Evolutionary conservation across 495 filamentous ascomycete species (phyloP), one percentile per base, ranked within the genome.

Genomic region (Lindgomyces ingoldianus): DNA sequence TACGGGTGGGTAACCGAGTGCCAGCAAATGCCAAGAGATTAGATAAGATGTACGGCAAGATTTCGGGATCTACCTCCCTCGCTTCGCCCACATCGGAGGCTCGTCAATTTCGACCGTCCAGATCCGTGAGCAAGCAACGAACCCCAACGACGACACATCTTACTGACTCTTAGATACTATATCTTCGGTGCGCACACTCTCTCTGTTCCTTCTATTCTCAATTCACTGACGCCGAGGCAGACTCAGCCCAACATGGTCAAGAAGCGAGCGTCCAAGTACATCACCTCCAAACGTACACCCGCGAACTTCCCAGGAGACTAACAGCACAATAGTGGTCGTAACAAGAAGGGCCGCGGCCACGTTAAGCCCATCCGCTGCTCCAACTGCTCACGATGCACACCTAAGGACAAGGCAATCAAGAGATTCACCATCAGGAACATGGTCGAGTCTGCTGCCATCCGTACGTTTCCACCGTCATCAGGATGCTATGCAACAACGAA

Each of bases 341-440:
- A 98, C 89, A 98, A 98, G 92, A 97, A 96, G 80, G 94, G 94
- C 78, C 91, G 94, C 78, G 94, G 94, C 81, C 94, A 98, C 84
- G 93, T 96, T 79, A 97, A 96, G 87, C 94, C 94, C 69, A 96
- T 99, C 81, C 89, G 94, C 75, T 99, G 94, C 90, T 96, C 91
- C 83, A 99, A 99, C 90, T 99, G 94, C 89, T 95, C 92, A 77
- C 87, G 94, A 85, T 99, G 94, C 89, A 94, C 90, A 42, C 94
- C 94, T 76, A 99, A 99, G 88, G 94, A 99, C 78, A 99, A 99
- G 88, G 95, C 94, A 73, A 98, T 99, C 85, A 99, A 99, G 92
- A 86, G 94, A 81, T 99, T 99, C 86, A 99, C 94, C 79, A 98
- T 99, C 87, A 88, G 94, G 79, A 98, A 98, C 87, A 98, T 98